Conservation (phyloP, 495 filamentous ascomycete genomes). For the Platismatia glauca region DNA sequence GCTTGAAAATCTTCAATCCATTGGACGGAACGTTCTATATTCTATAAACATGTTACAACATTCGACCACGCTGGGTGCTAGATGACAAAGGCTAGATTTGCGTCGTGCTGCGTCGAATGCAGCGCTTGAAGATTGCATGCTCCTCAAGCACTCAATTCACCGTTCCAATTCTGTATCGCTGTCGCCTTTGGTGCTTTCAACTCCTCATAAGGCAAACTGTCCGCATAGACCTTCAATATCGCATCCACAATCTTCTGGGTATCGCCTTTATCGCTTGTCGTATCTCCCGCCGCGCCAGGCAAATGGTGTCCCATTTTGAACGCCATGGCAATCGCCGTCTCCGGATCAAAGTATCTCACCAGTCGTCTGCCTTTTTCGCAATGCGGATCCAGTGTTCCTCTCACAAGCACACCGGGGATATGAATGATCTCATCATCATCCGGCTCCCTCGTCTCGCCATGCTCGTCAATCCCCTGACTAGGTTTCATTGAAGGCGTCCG, state of each 20-base stretch:
- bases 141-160: not conserved
- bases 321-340: constrained; percentile 20
- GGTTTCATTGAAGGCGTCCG: constrained; percentile 1
- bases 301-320: constrained; percentile 28
- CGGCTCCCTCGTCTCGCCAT: constrained; percentile 16
- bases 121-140: not conserved
- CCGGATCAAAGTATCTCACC: constrained; percentile 23
- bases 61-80: not conserved
- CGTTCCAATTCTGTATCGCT: not conserved
- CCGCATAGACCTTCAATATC: constrained; percentile 22
- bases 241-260: constrained; percentile 24
- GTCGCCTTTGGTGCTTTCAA: not conserved
- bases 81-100: not conserved
- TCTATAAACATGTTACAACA: not conserved
- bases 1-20: not conserved
- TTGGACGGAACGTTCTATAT: not conserved
- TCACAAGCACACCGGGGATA: constrained; percentile 28
- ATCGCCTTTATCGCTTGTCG: constrained; percentile 15
- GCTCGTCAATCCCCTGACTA: constrained; percentile 14
- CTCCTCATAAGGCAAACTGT: not conserved
- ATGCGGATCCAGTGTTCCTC: constrained; percentile 27
- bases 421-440: constrained; percentile 18
- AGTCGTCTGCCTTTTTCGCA: constrained; percentile 23
- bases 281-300: constrained; percentile 25
- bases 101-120: not conserved